Conservation (phyloP, 2,329 filamentous ascomycete species). For the Ceratocystis papillata region DNA sequence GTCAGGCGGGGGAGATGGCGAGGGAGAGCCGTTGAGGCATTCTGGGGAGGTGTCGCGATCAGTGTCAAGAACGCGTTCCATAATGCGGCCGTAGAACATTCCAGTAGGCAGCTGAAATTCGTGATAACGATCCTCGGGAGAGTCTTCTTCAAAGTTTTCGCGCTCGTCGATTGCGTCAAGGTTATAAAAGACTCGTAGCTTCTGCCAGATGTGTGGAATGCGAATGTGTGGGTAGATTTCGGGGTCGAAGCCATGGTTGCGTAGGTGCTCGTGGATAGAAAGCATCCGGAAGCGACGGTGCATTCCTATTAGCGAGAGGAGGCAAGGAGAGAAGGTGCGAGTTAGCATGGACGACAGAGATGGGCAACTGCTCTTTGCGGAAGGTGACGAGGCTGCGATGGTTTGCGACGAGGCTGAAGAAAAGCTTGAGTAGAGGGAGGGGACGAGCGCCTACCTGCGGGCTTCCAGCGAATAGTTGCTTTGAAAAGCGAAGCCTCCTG, state of each 20-base stretch:
- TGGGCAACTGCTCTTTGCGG: neutral
- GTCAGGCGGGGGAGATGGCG: slow-evolving; percentile 28
- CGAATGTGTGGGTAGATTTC: slow-evolving; percentile 65
- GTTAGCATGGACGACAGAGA: neutral
- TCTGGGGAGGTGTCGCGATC: slow-evolving; percentile 20
- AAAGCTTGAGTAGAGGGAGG: neutral
- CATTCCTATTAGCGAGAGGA: slow-evolving; percentile 48
- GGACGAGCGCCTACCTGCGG: slow-evolving; percentile 54
- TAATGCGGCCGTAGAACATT: slow-evolving; percentile 35
- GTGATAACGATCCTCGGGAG: slow-evolving; percentile 49
- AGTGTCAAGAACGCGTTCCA: slow-evolving; percentile 31
- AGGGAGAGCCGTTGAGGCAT: slow-evolving; percentile 20
- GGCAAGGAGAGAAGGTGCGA: neutral
- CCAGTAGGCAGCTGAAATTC: slow-evolving; percentile 52
- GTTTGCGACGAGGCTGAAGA: neutral
- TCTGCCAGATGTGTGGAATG: slow-evolving; percentile 85
- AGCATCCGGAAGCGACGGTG: slow-evolving; percentile 93
- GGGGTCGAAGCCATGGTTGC: slow-evolving; percentile 68
- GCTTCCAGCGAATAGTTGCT: slow-evolving; percentile 87
- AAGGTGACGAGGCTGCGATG: slow-evolving; percentile 2
- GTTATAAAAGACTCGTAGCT: slow-evolving; percentile 74
- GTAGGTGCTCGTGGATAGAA: slow-evolving; percentile 67
- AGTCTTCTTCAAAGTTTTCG: slow-evolving; percentile 55
- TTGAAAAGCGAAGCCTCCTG: slow-evolving; percentile 90
- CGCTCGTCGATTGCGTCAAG: slow-evolving; percentile 76